Evolutionary conservation across 306 rosid species (phyloP).

Genomic region (Boehmeria nivea): DNA sequence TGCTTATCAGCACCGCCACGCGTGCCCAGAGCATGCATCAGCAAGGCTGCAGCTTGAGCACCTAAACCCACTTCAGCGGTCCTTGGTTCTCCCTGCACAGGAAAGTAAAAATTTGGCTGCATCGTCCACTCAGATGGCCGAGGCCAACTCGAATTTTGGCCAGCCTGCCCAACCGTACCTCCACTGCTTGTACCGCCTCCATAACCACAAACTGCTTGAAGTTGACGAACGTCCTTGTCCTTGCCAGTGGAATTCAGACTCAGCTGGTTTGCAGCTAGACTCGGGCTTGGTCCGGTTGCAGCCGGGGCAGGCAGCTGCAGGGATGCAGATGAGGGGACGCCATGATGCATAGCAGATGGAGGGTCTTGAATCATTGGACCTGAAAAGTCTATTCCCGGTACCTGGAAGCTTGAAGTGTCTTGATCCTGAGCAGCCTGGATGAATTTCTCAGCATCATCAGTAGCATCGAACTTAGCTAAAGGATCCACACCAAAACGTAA

Average conservation of each 20-base stretch:
- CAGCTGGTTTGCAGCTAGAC: no score
- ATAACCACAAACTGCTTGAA: neutral
- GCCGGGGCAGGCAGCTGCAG: neutral
- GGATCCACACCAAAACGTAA: neutral
- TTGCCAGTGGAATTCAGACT: no score
- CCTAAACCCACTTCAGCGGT: neutral
- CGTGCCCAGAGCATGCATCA: neutral
- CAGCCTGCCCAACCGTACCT: neutral
- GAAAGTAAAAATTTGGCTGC: neutral
- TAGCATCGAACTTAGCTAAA: neutral
- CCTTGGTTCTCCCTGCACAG: slow-evolving; percentile 5
- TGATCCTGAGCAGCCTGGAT: neutral
- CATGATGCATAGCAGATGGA: neutral
- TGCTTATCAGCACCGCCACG: neutral
- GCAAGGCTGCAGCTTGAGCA: slow-evolving; percentile 1
- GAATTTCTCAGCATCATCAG: no score
- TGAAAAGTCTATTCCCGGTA: neutral
- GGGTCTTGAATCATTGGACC: slow-evolving; percentile 1
- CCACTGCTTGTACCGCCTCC: slow-evolving; percentile 3
- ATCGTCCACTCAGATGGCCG: slow-evolving; percentile 2
- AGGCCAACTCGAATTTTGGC: slow-evolving; percentile 8
- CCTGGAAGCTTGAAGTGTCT: neutral
- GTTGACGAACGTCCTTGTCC: neutral
- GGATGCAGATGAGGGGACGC: neutral
- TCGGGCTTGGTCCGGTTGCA: neutral